phyloP scores from a whole-genome alignment of 2,329 filamentous ascomycete species.

The Talaromyces sp. region DNA sequence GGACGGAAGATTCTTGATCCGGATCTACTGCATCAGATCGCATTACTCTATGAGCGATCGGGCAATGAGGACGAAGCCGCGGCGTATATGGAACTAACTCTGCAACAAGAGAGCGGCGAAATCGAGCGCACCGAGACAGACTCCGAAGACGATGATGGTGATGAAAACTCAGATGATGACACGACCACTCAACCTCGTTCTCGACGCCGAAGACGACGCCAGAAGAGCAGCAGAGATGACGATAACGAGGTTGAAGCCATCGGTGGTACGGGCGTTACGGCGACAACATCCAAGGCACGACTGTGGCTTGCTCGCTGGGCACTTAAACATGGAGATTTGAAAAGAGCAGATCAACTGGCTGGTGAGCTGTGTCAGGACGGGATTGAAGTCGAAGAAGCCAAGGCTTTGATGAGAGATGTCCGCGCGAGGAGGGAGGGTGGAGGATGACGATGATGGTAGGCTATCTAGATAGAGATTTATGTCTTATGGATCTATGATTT shows the following conservation, averaged over 20 bases:
- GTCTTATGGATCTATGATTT: background rate
- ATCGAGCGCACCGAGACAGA: constrained; percentile 37
- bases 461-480: background rate
- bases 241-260: constrained; percentile 40
- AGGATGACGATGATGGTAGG: constrained; percentile 7
- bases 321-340: constrained; percentile 71
- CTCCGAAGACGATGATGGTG: constrained; percentile 30
- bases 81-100: constrained; percentile 91
- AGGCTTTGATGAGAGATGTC: constrained; percentile 84
- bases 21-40: constrained; percentile 86
- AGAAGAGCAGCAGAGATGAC: constrained; percentile 29
- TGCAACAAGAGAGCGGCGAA: constrained; percentile 83
- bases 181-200: constrained; percentile 30
- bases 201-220: constrained; percentile 26
- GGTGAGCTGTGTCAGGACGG: constrained; percentile 94
- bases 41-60: constrained; percentile 78
- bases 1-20: constrained; percentile 76
- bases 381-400: constrained; percentile 94
- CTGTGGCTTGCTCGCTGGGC: constrained; percentile 89
- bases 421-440: constrained; percentile 65
- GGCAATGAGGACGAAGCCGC: constrained; percentile 76
- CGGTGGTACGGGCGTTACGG: constrained; percentile 75
- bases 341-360: constrained; percentile 73
- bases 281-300: constrained; percentile 84
- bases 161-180: constrained; percentile 33